Percentiles rank a stretch among this genome's conserved stretches.
Evolutionary conservation across 192 early-diverging fungal species (phyloP).

Genomic region (Coemansia sp.): DNA sequence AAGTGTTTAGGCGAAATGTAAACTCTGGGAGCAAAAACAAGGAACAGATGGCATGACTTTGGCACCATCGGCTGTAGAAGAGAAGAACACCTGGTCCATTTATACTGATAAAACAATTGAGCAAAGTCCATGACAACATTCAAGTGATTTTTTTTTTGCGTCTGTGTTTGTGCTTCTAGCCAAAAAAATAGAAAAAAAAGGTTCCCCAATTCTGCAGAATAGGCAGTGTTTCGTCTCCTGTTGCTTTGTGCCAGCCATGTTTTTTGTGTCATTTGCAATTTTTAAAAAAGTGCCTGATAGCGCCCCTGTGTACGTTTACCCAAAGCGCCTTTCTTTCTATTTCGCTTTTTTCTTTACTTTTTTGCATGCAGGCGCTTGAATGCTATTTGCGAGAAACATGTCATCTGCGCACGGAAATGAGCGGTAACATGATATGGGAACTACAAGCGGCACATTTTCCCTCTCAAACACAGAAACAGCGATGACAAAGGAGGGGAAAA

Average conservation of each 20-base stretch:
- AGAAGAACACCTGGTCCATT: not conserved
- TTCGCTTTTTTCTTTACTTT: not conserved
- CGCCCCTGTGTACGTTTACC: not conserved
- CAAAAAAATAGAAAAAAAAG: not conserved
- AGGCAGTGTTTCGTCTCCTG: not conserved
- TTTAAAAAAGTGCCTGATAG: not conserved
- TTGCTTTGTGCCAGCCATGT: too few relatives aligned
- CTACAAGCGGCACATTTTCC: not conserved
- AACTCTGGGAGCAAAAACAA: not conserved
- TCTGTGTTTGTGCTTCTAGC: not conserved
- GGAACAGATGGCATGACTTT: not conserved
- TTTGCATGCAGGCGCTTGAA: not conserved
- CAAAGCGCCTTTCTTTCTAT: not conserved
- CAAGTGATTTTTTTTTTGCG: not conserved
- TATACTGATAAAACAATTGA: not conserved
- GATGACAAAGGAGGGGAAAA: too few relatives aligned
- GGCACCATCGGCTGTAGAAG: not conserved
- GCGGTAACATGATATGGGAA: not conserved
- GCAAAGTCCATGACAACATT: not conserved
- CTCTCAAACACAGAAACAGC: too few relatives aligned
- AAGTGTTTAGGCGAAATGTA: too few relatives aligned
- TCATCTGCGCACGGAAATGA: not conserved
- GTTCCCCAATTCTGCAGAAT: not conserved
- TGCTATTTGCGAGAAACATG: not conserved
- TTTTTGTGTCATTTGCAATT: not conserved